phyloP scores from a whole-genome alignment of 2,329 filamentous ascomycete species.

The Xylaria sp. region DNA sequence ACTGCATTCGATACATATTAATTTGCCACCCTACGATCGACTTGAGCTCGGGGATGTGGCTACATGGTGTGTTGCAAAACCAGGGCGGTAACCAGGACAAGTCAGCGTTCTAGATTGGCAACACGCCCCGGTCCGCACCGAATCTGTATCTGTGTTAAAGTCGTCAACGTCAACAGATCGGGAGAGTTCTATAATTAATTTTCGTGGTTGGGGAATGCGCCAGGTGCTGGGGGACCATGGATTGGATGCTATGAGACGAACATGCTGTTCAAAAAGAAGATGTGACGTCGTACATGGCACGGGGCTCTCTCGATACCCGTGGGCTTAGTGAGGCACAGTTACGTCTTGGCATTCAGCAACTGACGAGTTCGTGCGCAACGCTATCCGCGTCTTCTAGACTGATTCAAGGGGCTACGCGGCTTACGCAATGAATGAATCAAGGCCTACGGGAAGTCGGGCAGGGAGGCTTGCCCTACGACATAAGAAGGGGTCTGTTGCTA shows the following conservation, averaged over 20 bases:
- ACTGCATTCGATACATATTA: conserved; percentile 35
- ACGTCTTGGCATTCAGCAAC: background rate
- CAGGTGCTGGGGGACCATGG: background rate
- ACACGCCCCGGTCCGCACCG: conserved; percentile 15
- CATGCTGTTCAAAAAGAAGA: background rate
- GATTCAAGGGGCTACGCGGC: background rate
- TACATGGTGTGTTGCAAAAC: conserved; percentile 29
- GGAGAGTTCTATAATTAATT: conserved; percentile 32
- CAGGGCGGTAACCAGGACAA: conserved; percentile 30
- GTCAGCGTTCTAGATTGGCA: conserved; percentile 15
- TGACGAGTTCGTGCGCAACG: background rate
- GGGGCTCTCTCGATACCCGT: background rate
- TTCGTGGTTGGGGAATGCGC: background rate
- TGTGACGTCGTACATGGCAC: background rate
- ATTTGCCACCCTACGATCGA: conserved; percentile 38
- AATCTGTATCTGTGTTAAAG: conserved; percentile 25
- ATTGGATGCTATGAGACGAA: background rate
- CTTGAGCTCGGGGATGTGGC: conserved; percentile 19
- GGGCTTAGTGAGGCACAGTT: background rate
- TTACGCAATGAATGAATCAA: background rate
- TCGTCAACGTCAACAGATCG: background rate
- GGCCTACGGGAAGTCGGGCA: conserved; percentile 7
- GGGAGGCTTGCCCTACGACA: background rate
- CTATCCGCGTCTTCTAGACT: background rate
- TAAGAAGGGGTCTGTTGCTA: background rate